A percentile compares a stretch with the other conserved stretches of the same genome.
Conservation (phyloP, 2,329 filamentous ascomycete genomes). For the Paraconiothyrium brasiliense region DNA sequence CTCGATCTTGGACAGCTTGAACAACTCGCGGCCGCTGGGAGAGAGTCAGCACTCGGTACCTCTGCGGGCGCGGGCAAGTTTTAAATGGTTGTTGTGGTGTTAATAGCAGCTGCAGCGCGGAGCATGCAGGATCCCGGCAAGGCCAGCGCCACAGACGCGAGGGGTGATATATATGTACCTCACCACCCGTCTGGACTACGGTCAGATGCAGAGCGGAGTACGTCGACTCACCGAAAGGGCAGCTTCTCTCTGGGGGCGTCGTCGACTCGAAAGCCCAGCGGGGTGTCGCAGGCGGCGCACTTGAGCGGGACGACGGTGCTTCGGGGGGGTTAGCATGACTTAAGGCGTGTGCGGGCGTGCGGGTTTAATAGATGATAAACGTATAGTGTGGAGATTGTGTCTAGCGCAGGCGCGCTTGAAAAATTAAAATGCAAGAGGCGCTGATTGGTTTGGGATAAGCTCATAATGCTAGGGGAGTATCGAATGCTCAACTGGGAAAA, state of each 20-base stretch:
- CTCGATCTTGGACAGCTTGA: conserved; percentile 51
- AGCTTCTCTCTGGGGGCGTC: conserved; percentile 37
- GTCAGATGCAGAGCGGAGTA: conserved; percentile 15
- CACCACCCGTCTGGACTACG: conserved; percentile 11
- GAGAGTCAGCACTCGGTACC: conserved; percentile 14
- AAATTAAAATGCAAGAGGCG: conserved; percentile 46
- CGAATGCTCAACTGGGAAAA: conserved; percentile 38
- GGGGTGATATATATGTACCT: conserved; percentile 11
- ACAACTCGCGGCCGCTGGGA: conserved; percentile 49
- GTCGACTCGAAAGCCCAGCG: conserved; percentile 43
- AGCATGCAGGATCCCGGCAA: conserved; percentile 31
- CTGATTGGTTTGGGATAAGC: conserved; percentile 46
- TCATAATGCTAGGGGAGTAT: conserved; percentile 42
- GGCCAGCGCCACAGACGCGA: conserved; percentile 23
- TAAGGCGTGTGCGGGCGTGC: conserved; percentile 32
- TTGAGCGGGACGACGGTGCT: conserved; percentile 9
- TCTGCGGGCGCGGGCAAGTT: conserved; percentile 9
- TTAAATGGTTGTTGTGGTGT: conserved; percentile 29
- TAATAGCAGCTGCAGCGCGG: conserved; percentile 31
- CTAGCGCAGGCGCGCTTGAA: conserved; percentile 47
- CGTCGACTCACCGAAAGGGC: conserved; percentile 43
- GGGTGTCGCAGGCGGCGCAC: conserved; percentile 42
- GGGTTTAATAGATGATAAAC: conserved; percentile 51
- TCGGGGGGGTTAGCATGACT: background rate
- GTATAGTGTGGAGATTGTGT: conserved; percentile 50